These are phyloP conservation scores for Fusarium brevicatenulatum DNA, from an alignment of 2,329 filamentous ascomycete species.

Conservation along the genomic window DNA sequence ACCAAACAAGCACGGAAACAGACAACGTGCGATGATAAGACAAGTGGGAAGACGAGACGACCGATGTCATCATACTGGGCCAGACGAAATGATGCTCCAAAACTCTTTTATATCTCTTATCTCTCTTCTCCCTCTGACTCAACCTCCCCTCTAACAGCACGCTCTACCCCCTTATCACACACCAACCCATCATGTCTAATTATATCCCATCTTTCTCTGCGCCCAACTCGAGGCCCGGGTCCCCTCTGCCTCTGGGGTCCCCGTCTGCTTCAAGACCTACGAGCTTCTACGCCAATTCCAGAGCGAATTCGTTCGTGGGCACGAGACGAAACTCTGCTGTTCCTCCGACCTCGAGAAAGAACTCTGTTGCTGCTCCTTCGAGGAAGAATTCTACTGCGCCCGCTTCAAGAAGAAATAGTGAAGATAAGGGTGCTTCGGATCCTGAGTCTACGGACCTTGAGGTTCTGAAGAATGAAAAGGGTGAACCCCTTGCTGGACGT, in stretches of 20 bases:
- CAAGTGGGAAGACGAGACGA: conserved; percentile 8
- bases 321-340: conserved; percentile 15
- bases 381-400: conserved; percentile 15
- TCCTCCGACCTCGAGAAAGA: conserved; percentile 12
- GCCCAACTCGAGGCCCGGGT: conserved; percentile 34
- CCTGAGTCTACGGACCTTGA: conserved; percentile 31
- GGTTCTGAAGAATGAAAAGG: conserved; percentile 27
- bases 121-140: conserved; percentile 16
- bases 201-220: conserved; percentile 39
- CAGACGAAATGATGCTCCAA: neutral
- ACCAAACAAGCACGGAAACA: conserved; percentile 13
- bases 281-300: conserved; percentile 35
- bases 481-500: conserved; percentile 22
- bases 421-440: conserved; percentile 20
- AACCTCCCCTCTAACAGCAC: conserved; percentile 4
- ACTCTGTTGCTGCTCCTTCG: conserved; percentile 19
- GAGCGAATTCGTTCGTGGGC: conserved; percentile 34
- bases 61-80: conserved; percentile 32
- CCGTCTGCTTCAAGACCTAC: conserved; percentile 35
- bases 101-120: conserved; percentile 23
- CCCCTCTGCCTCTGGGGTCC: conserved; percentile 29
- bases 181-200: conserved; percentile 27
- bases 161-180: conserved; percentile 1
- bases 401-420: conserved; percentile 10
- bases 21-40: conserved; percentile 22